Evolutionary conservation across 140 eudicot genomes (phyloP).

Genomic region (Oenanthe javanica): DNA sequence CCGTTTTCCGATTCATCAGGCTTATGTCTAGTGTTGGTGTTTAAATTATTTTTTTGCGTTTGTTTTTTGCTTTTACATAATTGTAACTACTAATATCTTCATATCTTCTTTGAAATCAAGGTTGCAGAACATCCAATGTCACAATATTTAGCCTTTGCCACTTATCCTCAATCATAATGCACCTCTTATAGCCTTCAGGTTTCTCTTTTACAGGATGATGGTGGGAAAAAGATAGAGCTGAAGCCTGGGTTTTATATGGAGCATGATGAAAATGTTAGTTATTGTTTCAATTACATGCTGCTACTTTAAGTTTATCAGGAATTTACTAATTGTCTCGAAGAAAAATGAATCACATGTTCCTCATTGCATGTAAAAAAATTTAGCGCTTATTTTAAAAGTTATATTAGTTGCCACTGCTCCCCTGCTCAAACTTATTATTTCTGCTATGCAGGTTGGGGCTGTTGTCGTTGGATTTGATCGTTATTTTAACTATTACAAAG

Average conservation of each 20-base stretch:
- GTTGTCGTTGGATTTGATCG: conserved; percentile 99
- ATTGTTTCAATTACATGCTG: conserved; percentile 8
- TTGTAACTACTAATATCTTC: neutral
- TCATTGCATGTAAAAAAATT: neutral
- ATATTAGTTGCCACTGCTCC: neutral
- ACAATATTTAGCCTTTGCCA: neutral
- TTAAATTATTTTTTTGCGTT: neutral
- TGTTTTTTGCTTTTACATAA: neutral
- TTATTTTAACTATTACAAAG: conserved; percentile 88
- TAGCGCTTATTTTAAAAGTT: neutral
- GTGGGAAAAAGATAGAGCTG: conserved; percentile 82
- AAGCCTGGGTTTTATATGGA: conserved; percentile 89
- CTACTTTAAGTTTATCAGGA: conserved; percentile 9
- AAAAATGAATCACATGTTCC: neutral
- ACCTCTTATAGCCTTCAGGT: conserved; percentile 9
- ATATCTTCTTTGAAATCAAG: neutral
- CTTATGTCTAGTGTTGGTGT: neutral
- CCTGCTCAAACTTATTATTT: conserved; percentile 10
- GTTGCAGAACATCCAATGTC: neutral
- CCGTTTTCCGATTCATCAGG: neutral
- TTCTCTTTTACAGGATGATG: conserved; percentile 67
- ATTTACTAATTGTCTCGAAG: neutral
- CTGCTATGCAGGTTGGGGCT: conserved; percentile 76
- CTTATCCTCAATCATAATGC: neutral
- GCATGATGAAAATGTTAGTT: conserved; percentile 66